Evolutionary conservation across 1,284 basidiomycete genomes (phyloP), one percentile per base, ranked within the genome.

Genomic region (Ganoderma lingzhi): DNA sequence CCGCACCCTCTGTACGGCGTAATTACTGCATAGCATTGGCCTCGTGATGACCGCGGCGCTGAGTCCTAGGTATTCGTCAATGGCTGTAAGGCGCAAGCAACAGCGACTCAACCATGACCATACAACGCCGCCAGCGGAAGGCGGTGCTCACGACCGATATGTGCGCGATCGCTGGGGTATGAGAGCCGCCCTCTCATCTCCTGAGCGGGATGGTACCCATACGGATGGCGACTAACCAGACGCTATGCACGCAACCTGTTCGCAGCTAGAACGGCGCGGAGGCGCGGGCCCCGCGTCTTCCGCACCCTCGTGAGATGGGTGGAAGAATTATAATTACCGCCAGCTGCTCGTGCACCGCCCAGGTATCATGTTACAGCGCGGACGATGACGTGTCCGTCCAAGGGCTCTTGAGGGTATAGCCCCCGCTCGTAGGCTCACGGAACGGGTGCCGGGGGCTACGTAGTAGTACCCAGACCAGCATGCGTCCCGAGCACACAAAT

Each of bases 251-350:
- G 28, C 56, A 30, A 41, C 59, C 42, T n/a, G 59, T 15, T 61
- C 56, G 59, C 59, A 42, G 59, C 59, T 61, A 61, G 59, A 61
- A 61, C 59, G 59, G 59, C n/a, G 59, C 39, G 59, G 59, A 61
- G 59, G 39, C 59, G 59, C 59, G 59, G 59, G 19, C 39, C 23
- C 59, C 59, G 39, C 37, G 23, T 42, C 59, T 61, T 61, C 59
- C 15, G 35, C 30, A 35, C 30, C 56, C 32, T 59, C 19, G 35
- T 59, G 56, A 41, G 39, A 61, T 8, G 15, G 39, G 28, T 5
- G 30, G 59, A 23, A 41, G n/a, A 15, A 42, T 39, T 15, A 61
- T 51, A 51, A 51, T 61, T 41, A 41, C 59, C 59, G 39, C 39
- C 39, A 61, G 23, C 15, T 41, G 32, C 39, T 19, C n/a, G 39